phyloP scores from a whole-genome alignment of 83 land plant genomes.

The Isoetes engelmannii region DNA sequence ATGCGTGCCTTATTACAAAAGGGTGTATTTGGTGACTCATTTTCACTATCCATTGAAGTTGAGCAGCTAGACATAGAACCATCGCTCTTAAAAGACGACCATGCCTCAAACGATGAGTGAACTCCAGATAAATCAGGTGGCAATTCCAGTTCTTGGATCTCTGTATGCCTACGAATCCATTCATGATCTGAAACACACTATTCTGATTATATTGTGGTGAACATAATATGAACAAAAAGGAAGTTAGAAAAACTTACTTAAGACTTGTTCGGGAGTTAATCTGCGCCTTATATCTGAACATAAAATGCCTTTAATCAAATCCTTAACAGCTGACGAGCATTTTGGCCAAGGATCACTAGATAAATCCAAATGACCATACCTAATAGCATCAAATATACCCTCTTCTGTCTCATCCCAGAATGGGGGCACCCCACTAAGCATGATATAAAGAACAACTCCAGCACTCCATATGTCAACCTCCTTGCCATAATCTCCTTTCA shows the following conservation, averaged over 20 bases:
- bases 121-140: no score
- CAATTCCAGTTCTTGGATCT: no score
- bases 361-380: constrained; percentile 46
- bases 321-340: constrained; percentile 46
- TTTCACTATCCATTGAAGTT: no score
- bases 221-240: not conserved
- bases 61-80: no score
- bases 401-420: constrained; percentile 48
- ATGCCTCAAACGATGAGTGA: no score
- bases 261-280: constrained; percentile 53
- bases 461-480: constrained; percentile 80
- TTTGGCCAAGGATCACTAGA: constrained; percentile 32
- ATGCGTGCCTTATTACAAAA: no score
- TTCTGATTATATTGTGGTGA: no score
- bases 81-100: no score
- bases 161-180: no score
- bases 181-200: no score
- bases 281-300: constrained; percentile 41
- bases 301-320: constrained; percentile 48
- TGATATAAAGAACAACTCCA: constrained; percentile 56
- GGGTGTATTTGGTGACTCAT: no score
- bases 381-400: constrained; percentile 49
- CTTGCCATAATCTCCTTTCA: constrained; percentile 31
- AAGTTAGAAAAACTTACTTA: constrained; percentile 32
- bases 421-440: constrained; percentile 56